Conservation (phyloP, 305 asterid genomes). For the Fraxinus paxiana region DNA sequence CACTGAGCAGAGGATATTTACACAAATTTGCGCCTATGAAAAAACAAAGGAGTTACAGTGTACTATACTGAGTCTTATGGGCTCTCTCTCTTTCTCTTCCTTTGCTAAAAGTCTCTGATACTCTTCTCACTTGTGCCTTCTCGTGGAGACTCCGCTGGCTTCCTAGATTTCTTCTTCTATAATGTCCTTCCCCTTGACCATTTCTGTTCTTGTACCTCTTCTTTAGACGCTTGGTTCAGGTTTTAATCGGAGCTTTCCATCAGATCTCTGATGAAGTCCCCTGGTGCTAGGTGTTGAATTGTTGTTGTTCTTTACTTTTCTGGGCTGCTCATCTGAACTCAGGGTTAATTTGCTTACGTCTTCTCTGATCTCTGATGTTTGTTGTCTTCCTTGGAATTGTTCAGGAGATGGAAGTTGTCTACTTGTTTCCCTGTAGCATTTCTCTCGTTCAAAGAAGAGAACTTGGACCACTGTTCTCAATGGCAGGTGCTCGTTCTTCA, state of each 20-base stretch:
- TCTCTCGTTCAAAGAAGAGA: constrained; percentile 66
- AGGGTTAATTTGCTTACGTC: constrained; percentile 24
- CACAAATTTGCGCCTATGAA: constrained; percentile 13
- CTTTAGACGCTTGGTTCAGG: constrained; percentile 32
- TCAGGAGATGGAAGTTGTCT: constrained; percentile 27
- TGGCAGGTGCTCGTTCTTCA: constrained; percentile 68
- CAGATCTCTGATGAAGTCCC: constrained; percentile 18
- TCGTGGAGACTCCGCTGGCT: constrained; percentile 25
- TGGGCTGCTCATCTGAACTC: constrained; percentile 21
- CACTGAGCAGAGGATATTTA: constrained; percentile 18
- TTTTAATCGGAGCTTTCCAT: constrained; percentile 29
- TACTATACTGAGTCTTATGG: constrained; percentile 2
- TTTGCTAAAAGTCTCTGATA: constrained; percentile 21
- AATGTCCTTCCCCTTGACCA: constrained; percentile 19
- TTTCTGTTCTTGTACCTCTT: constrained; percentile 14
- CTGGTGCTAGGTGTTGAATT: constrained; percentile 28
- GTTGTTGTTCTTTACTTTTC: constrained; percentile 24
- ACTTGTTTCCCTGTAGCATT: constrained; percentile 18
- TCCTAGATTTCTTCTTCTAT: background rate
- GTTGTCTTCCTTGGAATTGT: constrained; percentile 17
- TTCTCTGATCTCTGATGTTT: constrained; percentile 15
- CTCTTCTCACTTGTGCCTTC: constrained; percentile 27
- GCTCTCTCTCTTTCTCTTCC: constrained; percentile 19
- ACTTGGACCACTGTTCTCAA: constrained; percentile 70
- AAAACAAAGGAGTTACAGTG: background rate